Evolutionary conservation across 2,329 filamentous ascomycete species (phyloP).

Genomic region (Stemphylium beticola): DNA sequence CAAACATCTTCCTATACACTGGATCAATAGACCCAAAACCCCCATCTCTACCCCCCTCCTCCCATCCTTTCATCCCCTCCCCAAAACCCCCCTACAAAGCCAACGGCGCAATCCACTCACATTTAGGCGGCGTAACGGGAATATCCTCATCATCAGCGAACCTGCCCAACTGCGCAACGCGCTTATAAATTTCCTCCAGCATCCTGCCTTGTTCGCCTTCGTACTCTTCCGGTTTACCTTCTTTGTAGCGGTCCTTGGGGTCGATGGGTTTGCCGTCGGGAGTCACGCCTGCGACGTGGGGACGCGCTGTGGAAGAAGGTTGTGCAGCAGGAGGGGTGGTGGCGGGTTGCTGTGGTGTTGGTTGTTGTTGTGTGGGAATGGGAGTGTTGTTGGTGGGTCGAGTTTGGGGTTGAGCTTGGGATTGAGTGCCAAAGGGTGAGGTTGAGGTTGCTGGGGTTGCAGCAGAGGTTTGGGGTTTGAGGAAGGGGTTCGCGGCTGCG

Average conservation of each 20-base stretch:
- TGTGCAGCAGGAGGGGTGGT: neutral
- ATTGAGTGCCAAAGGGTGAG: constrained; percentile 24
- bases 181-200: constrained; percentile 67
- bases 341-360: constrained; percentile 57
- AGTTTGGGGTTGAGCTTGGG: constrained; percentile 71
- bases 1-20: neutral
- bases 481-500: constrained; percentile 32
- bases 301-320: constrained; percentile 13
- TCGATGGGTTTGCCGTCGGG: constrained; percentile 27
- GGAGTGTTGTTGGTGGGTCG: constrained; percentile 61
- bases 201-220: constrained; percentile 60
- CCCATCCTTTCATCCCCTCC: neutral
- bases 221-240: constrained; percentile 64
- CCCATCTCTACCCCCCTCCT: too few relatives aligned
- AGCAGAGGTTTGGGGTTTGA: constrained; percentile 19
- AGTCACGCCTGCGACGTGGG: constrained; percentile 9
- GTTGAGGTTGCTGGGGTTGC: constrained; percentile 15
- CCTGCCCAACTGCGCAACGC: constrained; percentile 67
- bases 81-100: neutral
- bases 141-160: constrained; percentile 75
- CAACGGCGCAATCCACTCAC: constrained; percentile 62
- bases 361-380: constrained; percentile 4
- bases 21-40: too few relatives aligned
- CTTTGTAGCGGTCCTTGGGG: constrained; percentile 60
- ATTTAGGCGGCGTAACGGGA: constrained; percentile 77